Evolutionary conservation across 2,329 filamentous ascomycete species (phyloP).

Genomic region (Talaromyces sp.): DNA sequence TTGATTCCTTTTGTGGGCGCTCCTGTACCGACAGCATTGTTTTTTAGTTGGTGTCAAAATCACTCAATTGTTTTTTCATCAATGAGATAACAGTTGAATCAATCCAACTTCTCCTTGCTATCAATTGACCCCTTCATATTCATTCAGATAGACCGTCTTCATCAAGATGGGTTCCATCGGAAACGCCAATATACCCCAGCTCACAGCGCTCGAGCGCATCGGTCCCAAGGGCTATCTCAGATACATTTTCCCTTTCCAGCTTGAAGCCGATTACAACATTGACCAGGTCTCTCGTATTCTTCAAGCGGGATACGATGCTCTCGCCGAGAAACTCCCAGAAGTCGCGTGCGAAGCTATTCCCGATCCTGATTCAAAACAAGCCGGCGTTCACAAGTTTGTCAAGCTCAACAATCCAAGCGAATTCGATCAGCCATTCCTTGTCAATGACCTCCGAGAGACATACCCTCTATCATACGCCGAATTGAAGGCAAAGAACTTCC

Average conservation of each 20-base stretch:
- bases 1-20: too few species aligned
- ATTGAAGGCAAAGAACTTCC: slow-evolving; percentile 44
- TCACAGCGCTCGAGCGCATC: slow-evolving; percentile 36
- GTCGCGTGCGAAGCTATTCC: slow-evolving; percentile 38
- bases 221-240: slow-evolving; percentile 41
- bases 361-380: slow-evolving; percentile 33
- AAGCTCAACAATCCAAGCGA: neutral
- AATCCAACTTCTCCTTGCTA: too few species aligned
- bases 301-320: slow-evolving; percentile 32
- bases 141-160: too few species aligned
- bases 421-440: slow-evolving; percentile 32
- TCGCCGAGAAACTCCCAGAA: slow-evolving; percentile 32
- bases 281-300: slow-evolving; percentile 10
- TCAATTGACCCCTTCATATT: too few species aligned
- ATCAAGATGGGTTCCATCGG: neutral
- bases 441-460: slow-evolving; percentile 48
- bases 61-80: too few species aligned
- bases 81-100: neutral
- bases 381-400: slow-evolving; percentile 36
- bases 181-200: slow-evolving; percentile 4
- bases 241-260: slow-evolving; percentile 40
- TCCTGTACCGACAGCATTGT: too few species aligned
- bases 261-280: slow-evolving; percentile 34
- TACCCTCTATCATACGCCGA: slow-evolving; percentile 41
- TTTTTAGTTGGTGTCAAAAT: too few species aligned